Evolutionary conservation across 2,329 filamentous ascomycete genomes (phyloP).

Genomic region (Aureobasidium sp.): DNA sequence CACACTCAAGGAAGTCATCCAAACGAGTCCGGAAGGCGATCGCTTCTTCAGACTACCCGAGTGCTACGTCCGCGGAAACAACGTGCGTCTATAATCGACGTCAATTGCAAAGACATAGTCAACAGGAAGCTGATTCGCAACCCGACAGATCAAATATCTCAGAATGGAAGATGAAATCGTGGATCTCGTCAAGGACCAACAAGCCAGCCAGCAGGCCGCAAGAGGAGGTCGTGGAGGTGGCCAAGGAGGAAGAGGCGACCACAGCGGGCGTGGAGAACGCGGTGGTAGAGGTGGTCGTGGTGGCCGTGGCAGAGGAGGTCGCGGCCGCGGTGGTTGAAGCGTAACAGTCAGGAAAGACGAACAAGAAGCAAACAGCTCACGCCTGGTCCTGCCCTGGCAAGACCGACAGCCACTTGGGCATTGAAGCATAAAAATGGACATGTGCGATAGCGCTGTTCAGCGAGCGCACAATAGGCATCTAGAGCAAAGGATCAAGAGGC

Average conservation of each 20-base stretch:
- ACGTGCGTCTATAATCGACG: constrained; percentile 51
- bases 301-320: constrained; percentile 45
- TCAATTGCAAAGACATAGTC: background rate
- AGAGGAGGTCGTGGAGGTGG: constrained; percentile 58
- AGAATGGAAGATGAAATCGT: constrained; percentile 95
- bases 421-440: background rate
- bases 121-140: constrained; percentile 3
- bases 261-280: constrained; percentile 49
- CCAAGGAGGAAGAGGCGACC: constrained; percentile 44
- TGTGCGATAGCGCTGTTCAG: background rate
- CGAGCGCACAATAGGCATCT: background rate
- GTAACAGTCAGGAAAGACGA: background rate
- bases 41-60: constrained; percentile 88
- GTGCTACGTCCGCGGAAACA: constrained; percentile 95
- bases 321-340: constrained; percentile 35
- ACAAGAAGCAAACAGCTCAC: background rate
- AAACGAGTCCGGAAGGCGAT: constrained; percentile 91
- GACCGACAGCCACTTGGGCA: background rate
- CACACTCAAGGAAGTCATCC: constrained; percentile 92
- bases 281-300: constrained; percentile 51
- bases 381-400: background rate
- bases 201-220: constrained; percentile 57
- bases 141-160: constrained; percentile 86
- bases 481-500: background rate
- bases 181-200: constrained; percentile 86